A percentile compares a stretch with the other conserved stretches of the same genome.
Evolutionary conservation across 768 basidiomycete species (phyloP).

Genomic region (Coprinopsis sp.): DNA sequence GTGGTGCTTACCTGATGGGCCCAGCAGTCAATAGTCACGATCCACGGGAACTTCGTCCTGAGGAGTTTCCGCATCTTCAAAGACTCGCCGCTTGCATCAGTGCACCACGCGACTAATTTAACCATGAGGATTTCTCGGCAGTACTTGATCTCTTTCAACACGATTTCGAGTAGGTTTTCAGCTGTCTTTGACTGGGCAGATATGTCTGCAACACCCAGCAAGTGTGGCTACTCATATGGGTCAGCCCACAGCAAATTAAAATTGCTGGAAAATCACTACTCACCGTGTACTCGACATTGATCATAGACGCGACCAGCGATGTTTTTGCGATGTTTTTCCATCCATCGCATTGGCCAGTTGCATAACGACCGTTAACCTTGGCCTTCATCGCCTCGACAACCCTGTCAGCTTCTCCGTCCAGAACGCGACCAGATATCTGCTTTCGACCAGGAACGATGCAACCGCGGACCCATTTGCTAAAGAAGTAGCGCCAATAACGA

Average conservation of each 20-base stretch:
- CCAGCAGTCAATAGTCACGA: slow-evolving; percentile 21
- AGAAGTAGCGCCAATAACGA: no score
- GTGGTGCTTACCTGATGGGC: slow-evolving; percentile 26
- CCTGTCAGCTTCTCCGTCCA: no score
- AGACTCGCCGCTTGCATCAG: slow-evolving; percentile 20
- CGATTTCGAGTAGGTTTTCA: slow-evolving; percentile 19
- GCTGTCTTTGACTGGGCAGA: slow-evolving; percentile 21
- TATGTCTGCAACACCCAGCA: no score
- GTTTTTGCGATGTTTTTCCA: slow-evolving; percentile 26
- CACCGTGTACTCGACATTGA: slow-evolving; percentile 22
- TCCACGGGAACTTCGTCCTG: neutral
- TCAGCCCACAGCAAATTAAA: no score
- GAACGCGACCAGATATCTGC: no score
- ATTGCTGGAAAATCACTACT: slow-evolving; percentile 9
- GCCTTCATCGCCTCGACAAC: no score
- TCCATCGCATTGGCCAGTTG: slow-evolving; percentile 10
- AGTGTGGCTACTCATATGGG: no score
- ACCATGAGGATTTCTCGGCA: no score
- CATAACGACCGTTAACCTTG: no score
- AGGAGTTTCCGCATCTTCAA: slow-evolving; percentile 16
- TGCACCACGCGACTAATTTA: slow-evolving; percentile 14
- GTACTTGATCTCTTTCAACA: no score
- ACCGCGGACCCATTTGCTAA: no score
- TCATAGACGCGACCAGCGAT: slow-evolving; percentile 20
- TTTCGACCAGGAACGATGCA: no score